These are phyloP conservation scores for Pichia nanzhaoensis DNA, from an alignment of 805 yeast species.

Conservation along the genomic window DNA sequence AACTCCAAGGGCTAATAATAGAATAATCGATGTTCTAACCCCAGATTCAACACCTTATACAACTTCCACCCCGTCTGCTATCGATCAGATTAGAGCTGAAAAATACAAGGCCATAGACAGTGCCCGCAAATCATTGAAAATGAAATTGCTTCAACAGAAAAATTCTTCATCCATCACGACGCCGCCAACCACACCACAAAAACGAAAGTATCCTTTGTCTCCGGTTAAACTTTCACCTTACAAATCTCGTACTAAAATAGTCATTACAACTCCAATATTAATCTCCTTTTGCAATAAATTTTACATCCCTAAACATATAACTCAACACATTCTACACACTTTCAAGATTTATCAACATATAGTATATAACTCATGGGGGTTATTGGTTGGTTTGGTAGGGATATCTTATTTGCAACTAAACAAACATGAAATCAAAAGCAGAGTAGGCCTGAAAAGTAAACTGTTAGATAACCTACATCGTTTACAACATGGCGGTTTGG, in stretches of 20 bases:
- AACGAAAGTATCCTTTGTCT: not conserved
- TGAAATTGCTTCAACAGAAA: conserved; percentile 1
- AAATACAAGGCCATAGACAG: conserved; percentile 1
- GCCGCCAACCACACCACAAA: conserved; percentile 9
- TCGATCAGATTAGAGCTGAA: not conserved
- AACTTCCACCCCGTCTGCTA: not conserved
- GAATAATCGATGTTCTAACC: conserved; percentile 2
- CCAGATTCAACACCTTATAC: conserved; percentile 3
- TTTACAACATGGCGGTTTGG: conserved; percentile 47
- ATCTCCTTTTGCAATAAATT: conserved; percentile 54
- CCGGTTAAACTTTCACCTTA: conserved; percentile 5
- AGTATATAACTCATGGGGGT: conserved; percentile 59
- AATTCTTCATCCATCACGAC: too few relatives aligned
- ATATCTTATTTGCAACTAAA: conserved; percentile 53
- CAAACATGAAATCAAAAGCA: conserved; percentile 36
- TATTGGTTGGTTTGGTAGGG: conserved; percentile 60
- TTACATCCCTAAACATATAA: conserved; percentile 48
- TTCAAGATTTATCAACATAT: conserved; percentile 45
- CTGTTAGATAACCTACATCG: conserved; percentile 45
- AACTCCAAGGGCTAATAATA: conserved; percentile 16
- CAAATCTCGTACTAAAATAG: conserved; percentile 4
- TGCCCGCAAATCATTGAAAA: conserved; percentile 7
- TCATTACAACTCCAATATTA: conserved; percentile 33
- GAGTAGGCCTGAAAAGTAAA: conserved; percentile 43
- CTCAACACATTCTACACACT: conserved; percentile 43